Evolutionary conservation across 805 yeast genomes (phyloP), one percentile per base, ranked within the genome.

Genomic region (Candida piceae): DNA sequence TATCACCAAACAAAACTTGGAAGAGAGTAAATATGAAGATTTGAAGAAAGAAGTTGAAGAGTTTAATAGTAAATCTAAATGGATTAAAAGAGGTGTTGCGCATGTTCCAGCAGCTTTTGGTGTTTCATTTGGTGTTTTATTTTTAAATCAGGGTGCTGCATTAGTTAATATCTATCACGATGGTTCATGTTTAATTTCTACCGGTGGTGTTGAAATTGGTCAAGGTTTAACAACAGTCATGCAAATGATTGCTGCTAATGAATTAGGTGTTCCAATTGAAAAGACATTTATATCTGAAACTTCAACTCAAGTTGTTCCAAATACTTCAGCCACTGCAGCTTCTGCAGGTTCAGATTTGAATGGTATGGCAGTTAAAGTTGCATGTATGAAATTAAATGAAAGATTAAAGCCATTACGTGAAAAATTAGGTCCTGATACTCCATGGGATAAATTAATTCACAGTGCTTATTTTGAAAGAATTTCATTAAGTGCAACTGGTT

Each of bases 121-220:
- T 36, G 64, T 69, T 16, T 57, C 74, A 1, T 69, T 69, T 44
- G 74, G 74, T 22, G 73, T 66, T 16, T 45, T 58, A 18, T 66
- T 63, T 37, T 49, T 70, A 39, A 69, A 69, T 45, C 75, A 69
- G 47, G 75, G 69, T 13, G 73, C 72, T 31, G 75, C 75, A 2
- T 50, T 69, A 23, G 62, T 69, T 8, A 70, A 69, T 39, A 66
- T 69, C 21, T 69, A 69, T 41, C 52, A 49, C 28, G 75, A 69
- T 46, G 75, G 74, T 2, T 65, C 72, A n/a, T 59, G 69, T 9
- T 47, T 70, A 12, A 52, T 69, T 12, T 54, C 73, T 12, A 72
- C 68, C 32, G 75, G 74, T 32, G 75, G 75, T 37, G 69, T 69
- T 10, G 75, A 69, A 38, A 69, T 69, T 59, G 75, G 75, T 13